Evolutionary conservation across 192 early-diverging fungal species (phyloP), one percentile per base, ranked within the genome.

Genomic region (Rhizophagus prolifer): DNA sequence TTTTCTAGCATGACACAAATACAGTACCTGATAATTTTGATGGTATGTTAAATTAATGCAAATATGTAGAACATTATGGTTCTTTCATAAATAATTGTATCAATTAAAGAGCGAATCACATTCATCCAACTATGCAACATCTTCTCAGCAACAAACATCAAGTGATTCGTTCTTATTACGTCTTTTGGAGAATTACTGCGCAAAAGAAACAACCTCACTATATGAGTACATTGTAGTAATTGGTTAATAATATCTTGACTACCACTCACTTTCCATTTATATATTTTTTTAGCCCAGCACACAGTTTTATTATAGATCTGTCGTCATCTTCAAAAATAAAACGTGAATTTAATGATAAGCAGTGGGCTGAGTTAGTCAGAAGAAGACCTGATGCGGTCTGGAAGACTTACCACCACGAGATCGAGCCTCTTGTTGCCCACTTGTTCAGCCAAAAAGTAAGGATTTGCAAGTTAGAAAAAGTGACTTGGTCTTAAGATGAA

Each of bases 281-380:
- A 54, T 69, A 67, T 69, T 77, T 77, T 77, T 77, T 0, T 70
- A 77, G 65, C 25, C 65, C 12, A 12, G 76, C 76, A 12, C 76
- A 25, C 26, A 77, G 76, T 41, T 77, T 54, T 28, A 77, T 77
- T 34, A 28, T 77, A 13, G 76, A 77, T 34, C 66, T 77, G 0
- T 59, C 66, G 0, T 66, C 47, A 34, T 38, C 65, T 36, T 77
- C 66, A 60, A 77, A 77, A 70, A 77, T 77, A 19, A 77, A 26
- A 66, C 59, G 58, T 0, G 0, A 70, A 77, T 77, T 77, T 70
- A 77, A 8, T 14, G n/a, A 66, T 30, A 28, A 70, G 31, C 21
- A 77, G 34, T 77, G 76, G 76, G 19, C 25, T 14, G 31, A 77
- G 23, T 70, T 77, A 36, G 25, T 77, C 4, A 9, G 19, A 54